Base-by-base conservation (phyloP, 2,329 filamentous ascomycete species). In the Ceratocystis smalleyi region DNA sequence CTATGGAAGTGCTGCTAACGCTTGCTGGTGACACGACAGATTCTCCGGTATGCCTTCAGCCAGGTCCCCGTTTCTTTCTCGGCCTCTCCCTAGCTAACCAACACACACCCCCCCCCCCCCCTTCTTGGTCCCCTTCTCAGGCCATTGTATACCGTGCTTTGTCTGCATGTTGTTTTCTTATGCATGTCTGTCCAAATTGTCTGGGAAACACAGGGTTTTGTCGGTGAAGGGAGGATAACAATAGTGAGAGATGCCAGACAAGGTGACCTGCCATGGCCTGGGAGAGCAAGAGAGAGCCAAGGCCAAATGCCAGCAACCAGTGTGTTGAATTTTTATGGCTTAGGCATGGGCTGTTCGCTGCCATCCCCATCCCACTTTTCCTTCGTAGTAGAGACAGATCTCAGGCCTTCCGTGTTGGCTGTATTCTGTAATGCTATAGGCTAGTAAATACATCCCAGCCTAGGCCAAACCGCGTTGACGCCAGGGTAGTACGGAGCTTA, bases 21-120 rank as follows among this genome's bases (percentile, higher is more conserved):
- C 57, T 30, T n/a, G 32, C 3, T 1, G 32, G 2, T 1, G 7
- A 35, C 32, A 5, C 15, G 12, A 40, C 59, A 66, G 62, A 67
- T 63, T 64, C 61, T 64, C 12, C 49, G 63, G 60, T 67, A 68
- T 63, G 62, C n/a, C 40, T 43, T 30, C n/a, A 7, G 15, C 7
- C 47, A 10, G 6, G 6, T 10, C 47, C 19, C 45, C 3, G n/a
- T 47, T n/a, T 43, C 40, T 10, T 43, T 43, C 19, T 19, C 45
- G 5, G 19, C 12, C 45, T 47, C 19, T 47, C 19, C 35, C 10
- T 40, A 40, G 35, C 35, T 40, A 40, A 15, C 35, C 4, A 40
- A 8, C 6, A 30, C 27, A 57, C n/a, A 51, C 35, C 54, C 27
- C 51, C 27, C 27, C 27, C 24, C 15, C 19, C 49, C 15, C 24